Evolutionary conservation across 257 asterid genomes (phyloP).

Genomic region (Fraxinus anomala): DNA sequence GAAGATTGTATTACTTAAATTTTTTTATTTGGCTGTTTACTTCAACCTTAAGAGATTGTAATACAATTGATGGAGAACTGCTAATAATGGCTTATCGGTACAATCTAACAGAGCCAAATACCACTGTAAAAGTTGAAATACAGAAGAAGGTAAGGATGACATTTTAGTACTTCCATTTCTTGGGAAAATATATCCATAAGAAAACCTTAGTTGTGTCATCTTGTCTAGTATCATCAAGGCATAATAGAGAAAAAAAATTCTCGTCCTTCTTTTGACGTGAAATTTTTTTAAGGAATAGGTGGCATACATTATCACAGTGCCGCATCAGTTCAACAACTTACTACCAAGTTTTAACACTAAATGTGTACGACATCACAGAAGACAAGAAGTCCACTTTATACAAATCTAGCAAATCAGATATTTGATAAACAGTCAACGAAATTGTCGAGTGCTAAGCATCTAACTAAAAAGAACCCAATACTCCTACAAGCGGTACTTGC

Average conservation of each 20-base stretch:
- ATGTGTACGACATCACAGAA: not conserved
- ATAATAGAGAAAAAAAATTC: no score
- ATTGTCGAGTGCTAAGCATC: not conserved
- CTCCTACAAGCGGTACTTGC: not conserved
- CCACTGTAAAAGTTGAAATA: not conserved
- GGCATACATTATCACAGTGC: not conserved
- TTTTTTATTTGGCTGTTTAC: conserved; percentile 6
- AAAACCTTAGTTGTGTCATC: not conserved
- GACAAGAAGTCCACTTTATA: not conserved
- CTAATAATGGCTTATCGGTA: not conserved
- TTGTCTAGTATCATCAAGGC: not conserved
- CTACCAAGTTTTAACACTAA: not conserved
- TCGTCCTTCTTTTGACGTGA: not conserved
- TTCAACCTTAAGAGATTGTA: not conserved
- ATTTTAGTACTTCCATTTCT: not conserved
- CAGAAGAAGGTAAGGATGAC: not conserved
- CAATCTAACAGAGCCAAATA: conserved; percentile 1
- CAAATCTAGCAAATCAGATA: not conserved
- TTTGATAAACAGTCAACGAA: not conserved
- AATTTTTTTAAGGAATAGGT: not conserved
- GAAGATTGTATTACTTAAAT: conserved; percentile 1
- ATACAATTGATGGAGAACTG: not conserved
- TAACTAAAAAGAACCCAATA: not conserved
- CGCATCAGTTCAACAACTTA: not conserved
- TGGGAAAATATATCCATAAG: not conserved